These are phyloP conservation scores for Penicillium turbatum DNA, from an alignment of 495 filamentous ascomycete genomes.

Conservation along the genomic window DNA sequence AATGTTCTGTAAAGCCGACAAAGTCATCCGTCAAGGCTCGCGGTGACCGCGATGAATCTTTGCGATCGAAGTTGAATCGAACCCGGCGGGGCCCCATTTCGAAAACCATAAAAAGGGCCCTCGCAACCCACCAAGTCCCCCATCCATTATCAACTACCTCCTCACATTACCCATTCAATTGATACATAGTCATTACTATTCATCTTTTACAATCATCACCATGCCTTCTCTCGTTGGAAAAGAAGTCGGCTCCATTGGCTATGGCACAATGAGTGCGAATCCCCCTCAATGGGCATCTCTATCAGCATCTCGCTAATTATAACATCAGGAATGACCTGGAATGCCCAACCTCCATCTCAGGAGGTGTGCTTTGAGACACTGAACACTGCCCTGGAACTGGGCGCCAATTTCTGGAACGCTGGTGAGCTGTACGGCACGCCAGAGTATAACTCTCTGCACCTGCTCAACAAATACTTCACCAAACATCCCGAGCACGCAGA, in stretches of 20 bases:
- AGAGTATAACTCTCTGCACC: constrained; percentile 58
- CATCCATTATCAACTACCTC: background rate
- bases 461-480: constrained; percentile 57
- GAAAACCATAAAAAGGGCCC: constrained; percentile 1
- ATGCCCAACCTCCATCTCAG: constrained; percentile 50
- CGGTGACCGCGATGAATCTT: background rate
- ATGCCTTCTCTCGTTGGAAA: constrained; percentile 44
- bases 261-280: constrained; percentile 44
- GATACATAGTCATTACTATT: background rate
- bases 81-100: background rate
- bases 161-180: background rate
- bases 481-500: constrained; percentile 56
- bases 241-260: constrained; percentile 44
- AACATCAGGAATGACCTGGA: constrained; percentile 67
- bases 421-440: constrained; percentile 76
- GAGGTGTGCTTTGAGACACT: constrained; percentile 65
- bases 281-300: background rate
- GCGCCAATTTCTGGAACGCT: constrained; percentile 75
- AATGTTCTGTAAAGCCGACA: background rate
- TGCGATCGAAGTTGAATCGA: background rate
- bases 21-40: background rate
- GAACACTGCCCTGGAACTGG: constrained; percentile 58
- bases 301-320: background rate
- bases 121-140: background rate
- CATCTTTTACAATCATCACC: constrained; percentile 1